Evolutionary conservation across 2,329 filamentous ascomycete species (phyloP).

Genomic region (Coniella vitis): DNA sequence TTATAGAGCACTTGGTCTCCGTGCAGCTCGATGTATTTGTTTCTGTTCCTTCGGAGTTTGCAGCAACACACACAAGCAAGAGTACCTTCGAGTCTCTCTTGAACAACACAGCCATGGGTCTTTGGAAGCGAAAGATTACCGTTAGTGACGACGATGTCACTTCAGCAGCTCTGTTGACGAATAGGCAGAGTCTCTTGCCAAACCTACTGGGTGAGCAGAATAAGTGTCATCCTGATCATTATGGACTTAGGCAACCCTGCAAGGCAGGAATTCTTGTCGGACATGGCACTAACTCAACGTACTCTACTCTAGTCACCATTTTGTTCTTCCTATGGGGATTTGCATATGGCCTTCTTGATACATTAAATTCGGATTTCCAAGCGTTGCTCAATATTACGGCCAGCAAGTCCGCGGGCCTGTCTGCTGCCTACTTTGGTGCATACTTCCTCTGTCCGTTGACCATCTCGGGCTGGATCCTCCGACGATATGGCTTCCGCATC

Average conservation of each 20-base stretch:
- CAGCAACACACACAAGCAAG: too few species aligned
- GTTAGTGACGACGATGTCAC: constrained; percentile 28
- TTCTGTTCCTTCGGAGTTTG: too few species aligned
- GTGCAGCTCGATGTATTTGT: not conserved
- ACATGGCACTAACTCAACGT: not conserved
- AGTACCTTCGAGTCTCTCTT: not conserved
- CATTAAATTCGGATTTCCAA: constrained; percentile 3
- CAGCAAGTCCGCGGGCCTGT: constrained; percentile 39
- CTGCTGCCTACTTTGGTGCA: constrained; percentile 45
- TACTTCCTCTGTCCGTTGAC: constrained; percentile 32
- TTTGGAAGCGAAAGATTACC: constrained; percentile 26
- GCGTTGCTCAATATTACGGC: constrained; percentile 38
- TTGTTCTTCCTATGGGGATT: constrained; percentile 33
- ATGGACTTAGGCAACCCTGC: too few species aligned
- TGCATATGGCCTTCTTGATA: constrained; percentile 29
- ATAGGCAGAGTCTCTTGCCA: constrained; percentile 28
- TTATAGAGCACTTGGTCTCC: not conserved
- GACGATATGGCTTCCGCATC: constrained; percentile 57
- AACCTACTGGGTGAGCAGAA: constrained; percentile 21
- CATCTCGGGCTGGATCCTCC: constrained; percentile 46
- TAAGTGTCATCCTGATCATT: not conserved
- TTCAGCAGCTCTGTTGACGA: constrained; percentile 25
- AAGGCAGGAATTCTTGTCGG: too few species aligned
- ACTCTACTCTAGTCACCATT: constrained; percentile 22
- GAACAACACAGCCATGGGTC: constrained; percentile 18